Conservation (phyloP, 2,329 filamentous ascomycete species). For the Cryphonectria nitschkei region DNA sequence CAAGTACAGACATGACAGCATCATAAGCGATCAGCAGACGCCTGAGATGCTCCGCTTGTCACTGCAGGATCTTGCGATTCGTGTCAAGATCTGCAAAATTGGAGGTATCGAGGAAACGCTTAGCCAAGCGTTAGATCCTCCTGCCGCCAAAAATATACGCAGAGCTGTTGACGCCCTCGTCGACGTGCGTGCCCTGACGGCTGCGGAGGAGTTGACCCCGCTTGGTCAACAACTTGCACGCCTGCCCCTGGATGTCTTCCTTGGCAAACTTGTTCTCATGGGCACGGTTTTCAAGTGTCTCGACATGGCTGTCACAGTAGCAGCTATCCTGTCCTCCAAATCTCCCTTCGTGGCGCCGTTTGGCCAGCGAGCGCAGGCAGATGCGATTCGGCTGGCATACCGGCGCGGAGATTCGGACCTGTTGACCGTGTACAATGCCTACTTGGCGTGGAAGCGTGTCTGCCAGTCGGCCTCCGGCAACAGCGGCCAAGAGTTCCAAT, state of each 20-base stretch:
- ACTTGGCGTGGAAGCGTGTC: constrained; percentile 82
- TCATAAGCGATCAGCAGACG: constrained; percentile 90
- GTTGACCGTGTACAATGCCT: constrained; percentile 92
- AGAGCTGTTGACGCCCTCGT: constrained; percentile 90
- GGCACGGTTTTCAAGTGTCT: constrained; percentile 87
- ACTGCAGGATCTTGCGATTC: constrained; percentile 90
- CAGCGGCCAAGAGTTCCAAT: constrained; percentile 77
- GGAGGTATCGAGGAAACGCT: constrained; percentile 92
- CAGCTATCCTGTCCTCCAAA: constrained; percentile 91
- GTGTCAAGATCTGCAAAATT: constrained; percentile 96
- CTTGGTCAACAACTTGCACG: constrained; percentile 86
- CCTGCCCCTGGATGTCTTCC: constrained; percentile 88
- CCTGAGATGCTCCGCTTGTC: constrained; percentile 95
- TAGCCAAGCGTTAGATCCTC: constrained; percentile 84
- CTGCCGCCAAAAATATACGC: constrained; percentile 88
- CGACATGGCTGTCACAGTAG: constrained; percentile 88
- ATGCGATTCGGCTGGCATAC: constrained; percentile 78
- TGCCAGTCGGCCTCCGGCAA: constrained; percentile 64
- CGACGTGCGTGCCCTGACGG: constrained; percentile 87
- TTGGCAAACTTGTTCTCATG: constrained; percentile 89
- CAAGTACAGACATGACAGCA: constrained; percentile 79
- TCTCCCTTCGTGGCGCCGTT: constrained; percentile 90
- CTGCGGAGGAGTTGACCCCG: constrained; percentile 80
- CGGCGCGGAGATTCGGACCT: constrained; percentile 88
- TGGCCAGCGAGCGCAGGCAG: constrained; percentile 79